Evolutionary conservation across 108 stramenopile species (phyloP).

Genomic region (Seminavis robusta): DNA sequence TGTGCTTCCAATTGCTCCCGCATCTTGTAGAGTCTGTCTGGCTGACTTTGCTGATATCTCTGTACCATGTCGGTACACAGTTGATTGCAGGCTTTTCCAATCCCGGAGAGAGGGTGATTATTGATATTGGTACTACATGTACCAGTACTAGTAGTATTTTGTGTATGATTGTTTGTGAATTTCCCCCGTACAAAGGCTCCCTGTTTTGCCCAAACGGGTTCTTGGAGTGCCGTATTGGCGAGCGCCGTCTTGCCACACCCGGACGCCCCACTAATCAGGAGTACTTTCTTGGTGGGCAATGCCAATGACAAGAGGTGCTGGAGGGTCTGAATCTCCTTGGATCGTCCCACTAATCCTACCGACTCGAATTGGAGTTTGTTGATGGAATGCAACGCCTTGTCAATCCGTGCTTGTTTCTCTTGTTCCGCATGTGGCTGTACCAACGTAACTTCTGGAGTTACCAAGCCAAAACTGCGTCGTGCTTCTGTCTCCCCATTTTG

Average conservation of each 20-base stretch:
- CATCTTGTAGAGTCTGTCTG: background rate
- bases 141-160: background rate
- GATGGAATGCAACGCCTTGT: background rate
- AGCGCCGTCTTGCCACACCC: no score
- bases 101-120: background rate
- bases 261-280: background rate
- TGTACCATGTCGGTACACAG: background rate
- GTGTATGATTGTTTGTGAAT: no score
- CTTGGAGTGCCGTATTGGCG: no score
- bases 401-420: background rate
- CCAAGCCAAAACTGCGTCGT: background rate
- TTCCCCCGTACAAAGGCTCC: no score
- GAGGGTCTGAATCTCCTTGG: background rate
- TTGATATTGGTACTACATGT: background rate
- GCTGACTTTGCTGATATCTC: background rate
- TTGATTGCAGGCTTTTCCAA: constrained; percentile 2
- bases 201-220: no score
- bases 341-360: background rate
- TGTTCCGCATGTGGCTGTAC: background rate
- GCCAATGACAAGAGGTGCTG: background rate
- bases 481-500: no score
- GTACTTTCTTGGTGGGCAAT: background rate
- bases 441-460: background rate
- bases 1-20: background rate
- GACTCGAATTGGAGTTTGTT: background rate